Conservation (phyloP, 2,329 filamentous ascomycete genomes). For the Fusarium clavum region DNA sequence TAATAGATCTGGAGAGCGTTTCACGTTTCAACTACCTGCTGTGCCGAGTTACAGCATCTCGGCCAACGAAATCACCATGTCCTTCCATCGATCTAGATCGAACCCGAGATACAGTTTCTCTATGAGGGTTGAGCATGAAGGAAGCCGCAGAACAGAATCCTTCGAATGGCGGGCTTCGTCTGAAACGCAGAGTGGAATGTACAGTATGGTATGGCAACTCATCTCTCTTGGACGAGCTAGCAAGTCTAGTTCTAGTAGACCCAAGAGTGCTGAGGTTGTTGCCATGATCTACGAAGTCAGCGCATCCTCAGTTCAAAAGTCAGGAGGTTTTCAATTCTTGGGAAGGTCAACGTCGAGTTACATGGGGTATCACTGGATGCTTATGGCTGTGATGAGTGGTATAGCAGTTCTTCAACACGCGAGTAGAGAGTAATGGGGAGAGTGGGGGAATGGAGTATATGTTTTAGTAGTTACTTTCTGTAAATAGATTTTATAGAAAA, state of each 20-base stretch:
- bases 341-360: conserved; percentile 20
- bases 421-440: neutral
- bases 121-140: conserved; percentile 20
- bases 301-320: neutral
- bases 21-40: conserved; percentile 26
- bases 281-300: conserved; percentile 22
- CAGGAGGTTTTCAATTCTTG: conserved; percentile 15
- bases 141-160: neutral
- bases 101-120: conserved; percentile 21
- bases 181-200: conserved; percentile 6
- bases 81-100: neutral
- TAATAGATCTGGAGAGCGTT: neutral
- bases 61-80: conserved; percentile 10
- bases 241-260: neutral
- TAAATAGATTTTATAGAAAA: neutral
- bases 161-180: conserved; percentile 31
- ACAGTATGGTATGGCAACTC: conserved; percentile 28
- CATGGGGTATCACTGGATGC: conserved; percentile 30
- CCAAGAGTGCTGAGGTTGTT: conserved; percentile 18
- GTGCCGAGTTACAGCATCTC: conserved; percentile 14
- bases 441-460: neutral
- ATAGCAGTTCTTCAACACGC: conserved; percentile 13
- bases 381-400: conserved; percentile 28
- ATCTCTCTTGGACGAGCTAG: conserved; percentile 3
- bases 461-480: neutral